Base-by-base conservation (phyloP, 2,329 filamentous ascomycete genomes). In the Alternaria triticina region DNA sequence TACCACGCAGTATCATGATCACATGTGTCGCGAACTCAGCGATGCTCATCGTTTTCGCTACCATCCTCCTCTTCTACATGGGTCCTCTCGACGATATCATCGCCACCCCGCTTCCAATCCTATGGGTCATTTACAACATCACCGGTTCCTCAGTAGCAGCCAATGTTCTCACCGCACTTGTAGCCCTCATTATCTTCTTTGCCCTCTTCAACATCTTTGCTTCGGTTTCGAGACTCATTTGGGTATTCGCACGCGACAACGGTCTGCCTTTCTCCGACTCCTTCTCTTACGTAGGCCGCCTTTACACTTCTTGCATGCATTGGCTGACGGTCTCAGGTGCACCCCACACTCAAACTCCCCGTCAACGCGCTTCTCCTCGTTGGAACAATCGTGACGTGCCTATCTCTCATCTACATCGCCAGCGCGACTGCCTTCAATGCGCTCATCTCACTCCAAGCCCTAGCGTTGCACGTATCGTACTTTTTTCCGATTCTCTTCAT, bases 241-340 rank as follows among this genome's bases (percentile, higher is more conserved):
- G 84, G 84, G 82, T 82, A 0, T 86, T 84, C 76, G 81, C 84
- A 12, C 72, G 81, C 5, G 84, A 86, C 58, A 82, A 82, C 4
- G 84, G 82, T 6, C 68, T 85, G 0, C 83, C 83, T 0, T 77
- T 75, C 36, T 80, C 74, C 22, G 52, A 62, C 6, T 68, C 65
- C 56, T 77, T 82, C 57, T 71, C 78, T 49, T 70, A 76, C 46
- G 72, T 77, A 66, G 51, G 71, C 64, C 0, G 8, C 11, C 44
- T 27, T 13, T 6, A 12, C 20, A 25, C 7, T n/a, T 23, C 8
- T 5, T 33, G 1, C 15, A n/a, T 23, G n/a, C 23, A 22, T 13
- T 17, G 15, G 23, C 55, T 66, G 33, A 63, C 23, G 20, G 8
- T 11, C 3, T 30, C 20, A 77, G 72, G 69, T 77, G 27, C 70